Evolutionary conservation across 306 rosid species (phyloP).

Genomic region (Quercus gilva): DNA sequence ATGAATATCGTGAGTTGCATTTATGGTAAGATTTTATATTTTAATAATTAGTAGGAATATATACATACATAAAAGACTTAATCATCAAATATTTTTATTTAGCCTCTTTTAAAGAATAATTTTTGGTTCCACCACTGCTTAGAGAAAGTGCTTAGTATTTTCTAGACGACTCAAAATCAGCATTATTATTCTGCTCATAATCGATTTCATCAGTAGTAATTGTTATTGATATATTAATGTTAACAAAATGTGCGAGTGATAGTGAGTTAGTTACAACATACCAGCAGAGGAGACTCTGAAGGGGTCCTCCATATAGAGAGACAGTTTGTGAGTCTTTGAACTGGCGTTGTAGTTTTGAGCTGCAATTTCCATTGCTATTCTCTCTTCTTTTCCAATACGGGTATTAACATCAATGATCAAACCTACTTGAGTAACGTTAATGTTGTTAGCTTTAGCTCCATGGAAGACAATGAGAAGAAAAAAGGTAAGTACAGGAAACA

Average conservation of each 20-base stretch:
- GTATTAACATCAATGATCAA: background rate
- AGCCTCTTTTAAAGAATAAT: too few relatives aligned
- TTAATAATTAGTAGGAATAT: too few relatives aligned
- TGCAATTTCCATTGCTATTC: background rate
- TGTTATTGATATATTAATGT: too few relatives aligned
- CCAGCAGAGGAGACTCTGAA: conserved; percentile 34
- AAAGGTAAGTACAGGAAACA: background rate
- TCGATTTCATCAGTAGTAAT: too few relatives aligned
- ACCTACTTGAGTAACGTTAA: background rate
- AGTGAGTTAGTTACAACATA: conserved; percentile 3
- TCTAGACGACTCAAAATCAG: too few relatives aligned
- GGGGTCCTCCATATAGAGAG: conserved; percentile 23
- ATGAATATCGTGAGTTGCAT: too few relatives aligned
- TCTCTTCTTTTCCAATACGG: background rate
- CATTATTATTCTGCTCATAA: too few relatives aligned
- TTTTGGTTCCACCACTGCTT: too few relatives aligned
- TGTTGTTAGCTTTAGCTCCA: background rate
- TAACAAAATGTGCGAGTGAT: background rate
- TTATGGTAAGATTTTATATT: too few relatives aligned
- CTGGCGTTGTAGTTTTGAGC: background rate
- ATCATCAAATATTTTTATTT: too few relatives aligned
- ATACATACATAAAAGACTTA: too few relatives aligned
- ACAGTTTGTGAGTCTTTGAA: conserved; percentile 12
- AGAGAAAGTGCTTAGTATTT: too few relatives aligned
- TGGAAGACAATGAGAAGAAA: background rate